Conservation (phyloP, 139 green algal genomes). For the Volvox reticuliferus region DNA sequence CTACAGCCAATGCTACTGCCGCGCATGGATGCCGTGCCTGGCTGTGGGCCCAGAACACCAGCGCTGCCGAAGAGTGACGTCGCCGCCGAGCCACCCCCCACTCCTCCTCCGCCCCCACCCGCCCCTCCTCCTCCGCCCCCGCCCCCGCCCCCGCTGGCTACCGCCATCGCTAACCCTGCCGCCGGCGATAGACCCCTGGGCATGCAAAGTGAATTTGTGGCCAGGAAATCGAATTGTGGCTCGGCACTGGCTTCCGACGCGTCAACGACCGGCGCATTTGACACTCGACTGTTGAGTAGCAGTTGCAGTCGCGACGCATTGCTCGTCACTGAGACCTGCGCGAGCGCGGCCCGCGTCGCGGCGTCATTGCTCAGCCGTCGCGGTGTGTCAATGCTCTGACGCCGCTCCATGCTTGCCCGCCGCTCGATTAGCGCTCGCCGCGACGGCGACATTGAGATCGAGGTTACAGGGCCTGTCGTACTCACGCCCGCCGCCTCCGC, state of each 20-base stretch:
- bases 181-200: background rate
- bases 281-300: background rate
- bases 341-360: background rate
- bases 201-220: background rate
- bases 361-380: background rate
- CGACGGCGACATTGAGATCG: background rate
- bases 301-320: slow-evolving; percentile 22
- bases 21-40: background rate
- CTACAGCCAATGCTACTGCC: slow-evolving; percentile 15
- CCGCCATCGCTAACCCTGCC: background rate
- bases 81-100: background rate
- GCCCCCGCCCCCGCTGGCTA: background rate
- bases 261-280: background rate
- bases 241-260: background rate
- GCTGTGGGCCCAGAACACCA: background rate
- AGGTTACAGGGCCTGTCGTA: background rate
- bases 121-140: no score
- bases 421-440: background rate
- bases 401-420: background rate
- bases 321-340: slow-evolving; percentile 28
- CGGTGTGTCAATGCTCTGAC: background rate
- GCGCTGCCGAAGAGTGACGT: background rate
- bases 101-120: no score
- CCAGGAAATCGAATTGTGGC: background rate
- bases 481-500: background rate